Conservation (phyloP, 2,329 filamentous ascomycete species). For the Sarocladium strictum region DNA sequence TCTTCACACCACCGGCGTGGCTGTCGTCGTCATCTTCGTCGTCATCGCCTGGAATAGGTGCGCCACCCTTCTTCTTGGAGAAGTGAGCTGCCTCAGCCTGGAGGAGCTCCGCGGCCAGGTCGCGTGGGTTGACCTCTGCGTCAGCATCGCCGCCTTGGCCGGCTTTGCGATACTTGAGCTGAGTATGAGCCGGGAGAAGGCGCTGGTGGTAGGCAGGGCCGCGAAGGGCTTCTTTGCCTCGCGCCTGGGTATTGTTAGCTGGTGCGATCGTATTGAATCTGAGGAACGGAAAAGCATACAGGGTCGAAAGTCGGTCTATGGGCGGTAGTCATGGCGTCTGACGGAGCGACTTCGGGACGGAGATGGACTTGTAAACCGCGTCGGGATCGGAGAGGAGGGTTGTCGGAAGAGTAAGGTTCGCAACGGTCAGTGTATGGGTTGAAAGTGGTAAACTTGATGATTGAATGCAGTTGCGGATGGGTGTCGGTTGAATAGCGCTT, state of each 20-base stretch:
- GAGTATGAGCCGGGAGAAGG: constrained; percentile 86
- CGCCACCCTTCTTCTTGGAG: constrained; percentile 70
- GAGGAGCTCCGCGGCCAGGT: constrained; percentile 84
- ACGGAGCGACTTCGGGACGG: not conserved
- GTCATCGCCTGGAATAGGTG: constrained; percentile 38
- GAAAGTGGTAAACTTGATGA: not conserved
- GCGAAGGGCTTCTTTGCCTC: constrained; percentile 89
- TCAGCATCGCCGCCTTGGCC: constrained; percentile 82
- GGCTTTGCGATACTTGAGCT: constrained; percentile 80
- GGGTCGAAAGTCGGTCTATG: constrained; percentile 95
- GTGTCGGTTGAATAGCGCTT: constrained; percentile 11
- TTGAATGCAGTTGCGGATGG: constrained; percentile 3
- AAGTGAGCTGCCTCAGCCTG: constrained; percentile 84
- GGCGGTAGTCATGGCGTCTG: constrained; percentile 53
- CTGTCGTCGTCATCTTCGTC: constrained; percentile 41
- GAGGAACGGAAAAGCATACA: constrained; percentile 40
- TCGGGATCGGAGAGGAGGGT: not conserved
- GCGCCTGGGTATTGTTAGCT: constrained; percentile 51
- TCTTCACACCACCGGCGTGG: constrained; percentile 49
- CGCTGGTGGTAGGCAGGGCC: constrained; percentile 95
- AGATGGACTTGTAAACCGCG: not conserved
- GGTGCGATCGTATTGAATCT: constrained; percentile 18
- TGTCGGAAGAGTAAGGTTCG: not conserved
- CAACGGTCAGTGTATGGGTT: not conserved
- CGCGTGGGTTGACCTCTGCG: constrained; percentile 57